Evolutionary conservation across 345 rosid species (phyloP), one percentile per base, ranked within the genome.

Genomic region (Euphorbia tirucalli): DNA sequence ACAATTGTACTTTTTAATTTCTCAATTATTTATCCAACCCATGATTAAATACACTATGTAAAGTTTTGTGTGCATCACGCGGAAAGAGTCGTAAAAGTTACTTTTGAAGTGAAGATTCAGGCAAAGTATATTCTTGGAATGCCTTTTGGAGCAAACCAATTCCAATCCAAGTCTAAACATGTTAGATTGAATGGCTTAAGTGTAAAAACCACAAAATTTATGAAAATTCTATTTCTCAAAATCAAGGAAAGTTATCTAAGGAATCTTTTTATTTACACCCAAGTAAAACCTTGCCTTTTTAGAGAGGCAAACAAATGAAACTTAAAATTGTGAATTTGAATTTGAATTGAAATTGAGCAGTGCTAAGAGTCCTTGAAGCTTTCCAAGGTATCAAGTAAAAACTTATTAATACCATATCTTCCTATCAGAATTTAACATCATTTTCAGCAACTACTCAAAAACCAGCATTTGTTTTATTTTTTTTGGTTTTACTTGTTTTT

Each of bases 221-320:
- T 15, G 44, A 41, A 68, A 85, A 87, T 87, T 74, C 93, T 68
- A 79, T 71, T 72, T 87, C 82, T 48, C 15, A 5, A 6, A 31
- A 25, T 49, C 68, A 84, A 79, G 89, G 67, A 76, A 75, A 66
- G 22, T 43, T 44, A 24, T 27, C 56, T 57, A 44, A 71, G 80
- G 76, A 74, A 77, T 68, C 74, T 55, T 41, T 41, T 41, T 41
- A 52, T 57, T 74, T 28, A 64, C 66, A 70, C 60, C 35, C 16
- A 2, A 11, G 30, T 37, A 65, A 77, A 65, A 65, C 39, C 58
- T 68, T 60, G 69, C 71, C 73, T 44, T 73, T 60, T 7, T 1
- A 11, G 46, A 72, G 52, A 77, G 73, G 84, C 48, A 79, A 84
- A 60, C 50, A 61, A 70, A 80, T 25, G 15, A 59, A 15, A 21